Base-by-base conservation (phyloP, 352 stramenopile genomes). In the Aphanomyces euteiches region DNA sequence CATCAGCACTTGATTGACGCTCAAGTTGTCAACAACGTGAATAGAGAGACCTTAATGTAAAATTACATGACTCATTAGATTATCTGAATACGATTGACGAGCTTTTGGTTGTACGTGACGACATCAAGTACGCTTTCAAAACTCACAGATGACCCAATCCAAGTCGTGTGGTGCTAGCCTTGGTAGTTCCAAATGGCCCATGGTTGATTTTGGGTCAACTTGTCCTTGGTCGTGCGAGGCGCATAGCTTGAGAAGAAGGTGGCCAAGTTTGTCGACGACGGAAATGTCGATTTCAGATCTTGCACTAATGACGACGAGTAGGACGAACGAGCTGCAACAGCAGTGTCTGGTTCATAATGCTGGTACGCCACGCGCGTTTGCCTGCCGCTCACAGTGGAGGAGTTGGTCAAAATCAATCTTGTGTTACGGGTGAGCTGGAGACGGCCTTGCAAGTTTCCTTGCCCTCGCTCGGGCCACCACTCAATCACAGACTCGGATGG, bases 121-220 rank as follows among this genome's bases (percentile, higher is more conserved):
- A 58, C 50, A 28, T 58, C 50, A 17, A 58, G 17, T 1, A 58
- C 17, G 50, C 50, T 58, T 58, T 58, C 50, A 58, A 58, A 58
- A 28, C 50, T 58, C 50, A 58, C 50, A 19, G 15, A 36, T 2
- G 50, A 58, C 7, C 50, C 50, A 36, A 58, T 58, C 50, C 50
- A 58, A 17, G 50, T 58, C 15, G 50, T 58, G 15, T 19, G 15
- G 7, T 36, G 15, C 17, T 36, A 1, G 15, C 50, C 50, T 58
- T 58, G 50, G 17, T 19, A 36, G 8, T 8, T 28, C 50, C 50
- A 58, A 19, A 58, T 36, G 50, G 45, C 45, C 45, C 45, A 53
- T 19, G 45, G 45, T 28, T 28, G 28, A 28, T 28, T 28, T 28
- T 28, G 28, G 28, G 2, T 28, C 28, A 28, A 28, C 28, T 28